Conservation (phyloP, 225 moss, liverwort and hornwort species). For the Ulota crispa region DNA sequence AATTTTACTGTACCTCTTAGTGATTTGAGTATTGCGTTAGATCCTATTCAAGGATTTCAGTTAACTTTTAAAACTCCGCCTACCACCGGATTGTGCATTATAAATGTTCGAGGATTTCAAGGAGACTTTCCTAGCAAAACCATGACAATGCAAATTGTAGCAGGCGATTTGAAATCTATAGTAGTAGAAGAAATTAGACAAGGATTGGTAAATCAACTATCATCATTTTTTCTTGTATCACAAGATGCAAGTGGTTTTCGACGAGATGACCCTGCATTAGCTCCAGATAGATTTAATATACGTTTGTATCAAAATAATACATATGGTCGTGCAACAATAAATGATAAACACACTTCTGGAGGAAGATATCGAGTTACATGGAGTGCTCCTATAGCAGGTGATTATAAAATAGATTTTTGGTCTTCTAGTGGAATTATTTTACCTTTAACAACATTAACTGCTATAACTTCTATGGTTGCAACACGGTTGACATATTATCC, state of each 20-base stretch:
- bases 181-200: conserved; percentile 28
- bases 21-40: conserved; percentile 12
- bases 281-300: conserved; percentile 20
- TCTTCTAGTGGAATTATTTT: conserved; percentile 24
- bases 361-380: conserved; percentile 39
- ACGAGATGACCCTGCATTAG: conserved; percentile 23
- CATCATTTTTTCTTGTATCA: conserved; percentile 32
- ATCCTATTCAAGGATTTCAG: neutral
- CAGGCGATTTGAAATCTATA: conserved; percentile 25
- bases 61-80: conserved; percentile 17
- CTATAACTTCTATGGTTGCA: neutral
- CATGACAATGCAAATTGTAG: conserved; percentile 28
- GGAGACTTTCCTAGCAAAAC: conserved; percentile 22
- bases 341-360: conserved; percentile 35
- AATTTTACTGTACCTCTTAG: neutral
- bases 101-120: conserved; percentile 20
- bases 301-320: conserved; percentile 16
- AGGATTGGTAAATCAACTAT: conserved; percentile 25
- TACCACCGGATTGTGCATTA: conserved; percentile 23
- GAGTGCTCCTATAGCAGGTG: conserved; percentile 19
- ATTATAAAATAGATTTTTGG: conserved; percentile 39
- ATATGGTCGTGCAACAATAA: conserved; percentile 35
- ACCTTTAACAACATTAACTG: conserved; percentile 29
- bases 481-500: conserved; percentile 34
- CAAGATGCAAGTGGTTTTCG: conserved; percentile 27